phyloP scores from a whole-genome alignment of 2,329 filamentous ascomycete species.

The Polychaeton citri region DNA sequence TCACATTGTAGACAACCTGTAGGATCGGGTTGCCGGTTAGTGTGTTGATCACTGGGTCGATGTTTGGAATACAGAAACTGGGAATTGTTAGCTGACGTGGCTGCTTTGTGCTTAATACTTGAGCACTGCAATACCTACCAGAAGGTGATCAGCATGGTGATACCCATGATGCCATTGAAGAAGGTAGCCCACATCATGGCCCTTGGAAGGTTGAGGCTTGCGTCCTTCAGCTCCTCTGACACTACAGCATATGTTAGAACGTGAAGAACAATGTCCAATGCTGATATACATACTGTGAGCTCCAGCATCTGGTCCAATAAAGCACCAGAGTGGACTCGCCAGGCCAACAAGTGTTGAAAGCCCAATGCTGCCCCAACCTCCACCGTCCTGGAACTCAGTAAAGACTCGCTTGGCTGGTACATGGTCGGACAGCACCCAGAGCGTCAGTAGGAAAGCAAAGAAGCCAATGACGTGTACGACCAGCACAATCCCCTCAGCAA shows the following conservation, averaged over 20 bases:
- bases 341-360: no score
- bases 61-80: constrained; percentile 7
- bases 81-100: constrained; percentile 2
- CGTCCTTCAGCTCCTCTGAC: constrained; percentile 18
- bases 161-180: constrained; percentile 6
- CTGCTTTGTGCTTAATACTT: no score
- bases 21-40: no score
- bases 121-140: background rate
- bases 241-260: constrained; percentile 19
- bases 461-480: constrained; percentile 17
- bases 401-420: constrained; percentile 21
- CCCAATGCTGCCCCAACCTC: constrained; percentile 19
- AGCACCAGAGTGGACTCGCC: no score
- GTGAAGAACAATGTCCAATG: constrained; percentile 13
- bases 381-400: constrained; percentile 12
- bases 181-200: constrained; percentile 16
- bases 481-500: constrained; percentile 26
- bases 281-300: constrained; percentile 15
- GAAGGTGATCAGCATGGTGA: constrained; percentile 9
- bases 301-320: constrained; percentile 14
- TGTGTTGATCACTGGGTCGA: no score
- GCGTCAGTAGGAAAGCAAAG: constrained; percentile 15
- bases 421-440: constrained; percentile 16
- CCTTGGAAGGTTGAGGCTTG: constrained; percentile 15
- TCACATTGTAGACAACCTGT: constrained; percentile 12